Conservation (phyloP, 208 protist genomes). For the Sergeia podlipaevii region DNA sequence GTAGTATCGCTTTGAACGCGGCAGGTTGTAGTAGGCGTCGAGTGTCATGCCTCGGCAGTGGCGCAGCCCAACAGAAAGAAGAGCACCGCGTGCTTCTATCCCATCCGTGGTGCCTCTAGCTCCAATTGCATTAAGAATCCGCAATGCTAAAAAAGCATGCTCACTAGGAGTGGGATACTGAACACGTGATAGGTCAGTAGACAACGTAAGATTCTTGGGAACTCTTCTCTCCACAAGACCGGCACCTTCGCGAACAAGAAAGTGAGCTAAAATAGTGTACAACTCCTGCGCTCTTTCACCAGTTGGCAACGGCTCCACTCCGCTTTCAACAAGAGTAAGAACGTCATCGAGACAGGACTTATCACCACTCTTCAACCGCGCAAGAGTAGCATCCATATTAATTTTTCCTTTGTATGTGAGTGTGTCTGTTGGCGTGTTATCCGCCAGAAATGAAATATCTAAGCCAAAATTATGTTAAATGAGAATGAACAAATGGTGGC, state of each 20-base stretch:
- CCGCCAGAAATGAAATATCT: too few species aligned
- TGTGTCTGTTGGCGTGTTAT: too few species aligned
- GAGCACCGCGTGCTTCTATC: constrained; percentile 9
- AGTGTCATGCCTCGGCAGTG: constrained; percentile 38
- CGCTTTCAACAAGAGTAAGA: too few species aligned
- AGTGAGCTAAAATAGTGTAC: neutral
- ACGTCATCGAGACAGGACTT: too few species aligned
- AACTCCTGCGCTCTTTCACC: neutral
- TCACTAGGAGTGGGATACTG: constrained; percentile 4
- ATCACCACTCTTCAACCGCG: too few species aligned
- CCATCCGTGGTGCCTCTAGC: constrained; percentile 11
- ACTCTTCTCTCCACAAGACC: neutral
- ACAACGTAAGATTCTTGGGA: too few species aligned
- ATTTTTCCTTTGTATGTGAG: too few species aligned
- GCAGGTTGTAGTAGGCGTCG: constrained; percentile 46
- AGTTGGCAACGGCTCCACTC: neutral
- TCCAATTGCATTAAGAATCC: constrained; percentile 27
- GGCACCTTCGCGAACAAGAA: neutral
- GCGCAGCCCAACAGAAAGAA: constrained; percentile 27
- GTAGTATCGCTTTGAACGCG: constrained; percentile 16
- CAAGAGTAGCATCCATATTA: neutral
- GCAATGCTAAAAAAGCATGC: constrained; percentile 26
- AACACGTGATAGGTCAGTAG: neutral
- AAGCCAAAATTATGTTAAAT: too few species aligned
- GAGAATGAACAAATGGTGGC: too few species aligned